A percentile compares a stretch with the other conserved stretches of the same genome.
Evolutionary conservation across 345 rosid species (phyloP).

Genomic region (Acer campestre): DNA sequence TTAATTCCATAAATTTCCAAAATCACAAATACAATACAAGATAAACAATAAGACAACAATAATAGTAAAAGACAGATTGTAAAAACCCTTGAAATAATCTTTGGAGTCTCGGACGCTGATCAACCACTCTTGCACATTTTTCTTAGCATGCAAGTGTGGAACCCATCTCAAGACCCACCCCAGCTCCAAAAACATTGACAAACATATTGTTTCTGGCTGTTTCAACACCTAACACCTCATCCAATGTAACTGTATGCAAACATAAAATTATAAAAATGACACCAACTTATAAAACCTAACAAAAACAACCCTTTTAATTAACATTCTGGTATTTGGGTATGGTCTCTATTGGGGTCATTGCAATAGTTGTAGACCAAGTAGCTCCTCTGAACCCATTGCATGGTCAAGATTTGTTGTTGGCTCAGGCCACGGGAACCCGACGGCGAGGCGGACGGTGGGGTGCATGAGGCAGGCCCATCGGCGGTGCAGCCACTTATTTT

Average conservation of each 20-base stretch:
- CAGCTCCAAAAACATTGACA: constrained; percentile 7
- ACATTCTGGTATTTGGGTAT: constrained; percentile 79
- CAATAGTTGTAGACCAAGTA: constrained; percentile 82
- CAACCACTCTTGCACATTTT: constrained; percentile 35
- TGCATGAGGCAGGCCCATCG: constrained; percentile 42
- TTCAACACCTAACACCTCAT: background rate
- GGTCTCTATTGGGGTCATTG: constrained; percentile 77
- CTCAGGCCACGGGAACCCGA: constrained; percentile 46
- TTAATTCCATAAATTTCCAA: background rate
- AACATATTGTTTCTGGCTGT: background rate
- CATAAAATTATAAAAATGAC: background rate
- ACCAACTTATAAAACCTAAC: background rate
- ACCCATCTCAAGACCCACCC: constrained; percentile 44
- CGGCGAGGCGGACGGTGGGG: constrained; percentile 51
- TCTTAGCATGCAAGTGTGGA: constrained; percentile 26
- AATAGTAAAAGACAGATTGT: background rate
- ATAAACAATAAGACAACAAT: constrained; percentile 10
- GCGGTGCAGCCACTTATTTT: constrained; percentile 61
- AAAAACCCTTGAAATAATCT: constrained; percentile 11
- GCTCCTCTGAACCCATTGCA: constrained; percentile 79
- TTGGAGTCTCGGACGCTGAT: constrained; percentile 43
- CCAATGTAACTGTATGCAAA: background rate
- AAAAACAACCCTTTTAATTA: constrained; percentile 3
- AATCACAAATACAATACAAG: background rate
- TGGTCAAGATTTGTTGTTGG: constrained; percentile 56